Evolutionary conservation across 345 rosid species (phyloP).

Genomic region (Murraya paniculata): DNA sequence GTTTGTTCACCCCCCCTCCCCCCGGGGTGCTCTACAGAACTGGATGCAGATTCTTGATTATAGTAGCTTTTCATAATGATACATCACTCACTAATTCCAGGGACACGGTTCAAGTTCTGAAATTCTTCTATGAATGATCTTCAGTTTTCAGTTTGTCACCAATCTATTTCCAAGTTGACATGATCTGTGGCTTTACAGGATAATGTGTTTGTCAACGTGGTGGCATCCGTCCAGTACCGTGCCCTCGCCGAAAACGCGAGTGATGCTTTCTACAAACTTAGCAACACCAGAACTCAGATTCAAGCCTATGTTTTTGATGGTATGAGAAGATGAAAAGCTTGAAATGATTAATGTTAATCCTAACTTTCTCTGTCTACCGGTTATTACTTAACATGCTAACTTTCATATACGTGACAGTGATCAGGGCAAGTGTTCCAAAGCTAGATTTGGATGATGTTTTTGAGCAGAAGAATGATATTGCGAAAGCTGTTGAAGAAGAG

Average conservation of each 20-base stretch:
- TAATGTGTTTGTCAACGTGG: slow-evolving; percentile 56
- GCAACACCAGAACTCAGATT: slow-evolving; percentile 48
- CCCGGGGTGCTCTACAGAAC: no score
- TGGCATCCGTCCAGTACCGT: slow-evolving; percentile 53
- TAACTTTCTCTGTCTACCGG: neutral
- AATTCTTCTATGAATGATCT: neutral
- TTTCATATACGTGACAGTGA: slow-evolving; percentile 25
- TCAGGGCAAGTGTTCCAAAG: slow-evolving; percentile 56
- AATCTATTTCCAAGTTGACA: neutral
- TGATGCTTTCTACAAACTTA: slow-evolving; percentile 59
- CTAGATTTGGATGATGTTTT: slow-evolving; percentile 47
- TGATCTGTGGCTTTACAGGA: slow-evolving; percentile 26
- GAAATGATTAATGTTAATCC: no score
- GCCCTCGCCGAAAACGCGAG: slow-evolving; percentile 44
- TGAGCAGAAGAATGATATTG: slow-evolving; percentile 60
- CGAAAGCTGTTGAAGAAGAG: slow-evolving; percentile 51
- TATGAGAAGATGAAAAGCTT: slow-evolving; percentile 2
- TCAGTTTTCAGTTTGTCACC: no score
- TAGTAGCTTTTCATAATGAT: neutral
- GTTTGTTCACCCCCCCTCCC: neutral
- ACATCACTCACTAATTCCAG: neutral
- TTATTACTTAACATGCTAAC: neutral
- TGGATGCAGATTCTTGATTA: neutral
- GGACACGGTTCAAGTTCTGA: neutral
- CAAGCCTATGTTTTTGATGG: slow-evolving; percentile 61